phyloP scores from a whole-genome alignment of 108 stramenopile genomes.

The Thalassiosira profunda region DNA sequence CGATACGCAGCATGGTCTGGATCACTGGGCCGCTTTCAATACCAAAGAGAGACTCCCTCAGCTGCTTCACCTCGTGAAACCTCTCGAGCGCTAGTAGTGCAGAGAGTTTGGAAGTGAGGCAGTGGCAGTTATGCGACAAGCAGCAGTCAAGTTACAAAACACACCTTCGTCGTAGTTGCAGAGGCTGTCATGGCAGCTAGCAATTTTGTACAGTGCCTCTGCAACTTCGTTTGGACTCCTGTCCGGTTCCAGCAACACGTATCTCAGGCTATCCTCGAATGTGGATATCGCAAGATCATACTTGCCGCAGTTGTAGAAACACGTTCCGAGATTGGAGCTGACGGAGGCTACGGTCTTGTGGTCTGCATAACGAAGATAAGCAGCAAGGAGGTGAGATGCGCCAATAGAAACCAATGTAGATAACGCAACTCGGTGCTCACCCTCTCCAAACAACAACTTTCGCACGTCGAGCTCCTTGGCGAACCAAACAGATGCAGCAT shows the following conservation, averaged over 20 bases:
- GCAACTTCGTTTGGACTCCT: constrained; percentile 42
- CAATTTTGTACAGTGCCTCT: constrained; percentile 50
- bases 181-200: constrained; percentile 55
- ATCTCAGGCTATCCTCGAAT: constrained; percentile 38
- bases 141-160: too few relatives aligned
- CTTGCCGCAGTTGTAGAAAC: constrained; percentile 46
- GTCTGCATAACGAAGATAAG: too few relatives aligned
- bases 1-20: constrained; percentile 46
- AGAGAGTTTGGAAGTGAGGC: too few relatives aligned
- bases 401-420: too few relatives aligned
- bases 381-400: too few relatives aligned
- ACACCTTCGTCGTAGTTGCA: constrained; percentile 48
- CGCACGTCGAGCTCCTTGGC: constrained; percentile 21
- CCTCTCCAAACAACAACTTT: constrained; percentile 36
- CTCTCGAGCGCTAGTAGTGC: constrained; percentile 36
- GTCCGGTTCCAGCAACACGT: constrained; percentile 17
- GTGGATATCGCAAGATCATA: constrained; percentile 32
- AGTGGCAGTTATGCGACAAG: too few relatives aligned
- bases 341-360: constrained; percentile 24
- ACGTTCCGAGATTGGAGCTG: constrained; percentile 38
- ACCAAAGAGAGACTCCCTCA: constrained; percentile 18
- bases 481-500: constrained; percentile 43
- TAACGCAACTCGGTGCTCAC: too few relatives aligned
- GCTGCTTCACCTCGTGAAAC: constrained; percentile 39
- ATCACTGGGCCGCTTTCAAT: constrained; percentile 40